phyloP scores from a whole-genome alignment of 1,139 yeast genomes.

The Candida mesenterica region DNA sequence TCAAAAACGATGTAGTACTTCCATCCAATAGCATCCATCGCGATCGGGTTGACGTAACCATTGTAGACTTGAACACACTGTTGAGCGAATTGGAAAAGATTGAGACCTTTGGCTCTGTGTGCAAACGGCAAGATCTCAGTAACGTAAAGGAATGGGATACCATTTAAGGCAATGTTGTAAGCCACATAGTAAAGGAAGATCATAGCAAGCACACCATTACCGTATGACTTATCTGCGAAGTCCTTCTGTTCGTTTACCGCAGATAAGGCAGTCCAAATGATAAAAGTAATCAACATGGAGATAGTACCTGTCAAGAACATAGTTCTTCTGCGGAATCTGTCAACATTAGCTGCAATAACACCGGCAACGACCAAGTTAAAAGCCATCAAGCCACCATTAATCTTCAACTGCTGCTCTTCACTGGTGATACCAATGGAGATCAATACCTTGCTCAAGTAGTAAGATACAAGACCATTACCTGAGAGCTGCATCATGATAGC shows the following conservation, averaged over 20 bases:
- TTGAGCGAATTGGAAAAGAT: constrained; percentile 28
- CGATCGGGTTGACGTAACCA: constrained; percentile 57
- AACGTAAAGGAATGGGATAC: constrained; percentile 37
- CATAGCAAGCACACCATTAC: constrained; percentile 46
- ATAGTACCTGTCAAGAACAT: constrained; percentile 36
- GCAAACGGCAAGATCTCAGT: constrained; percentile 47
- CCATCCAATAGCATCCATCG: constrained; percentile 59
- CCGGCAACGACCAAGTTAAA: constrained; percentile 38
- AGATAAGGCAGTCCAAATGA: constrained; percentile 39
- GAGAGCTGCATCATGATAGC: constrained; percentile 46
- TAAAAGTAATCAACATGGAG: constrained; percentile 35
- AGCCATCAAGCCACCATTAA: constrained; percentile 46
- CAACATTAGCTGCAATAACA: constrained; percentile 28
- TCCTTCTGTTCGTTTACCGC: constrained; percentile 40
- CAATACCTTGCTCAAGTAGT: constrained; percentile 48
- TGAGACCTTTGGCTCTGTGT: constrained; percentile 46
- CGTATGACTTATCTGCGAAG: constrained; percentile 30
- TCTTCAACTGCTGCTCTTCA: constrained; percentile 39
- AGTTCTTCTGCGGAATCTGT: constrained; percentile 41
- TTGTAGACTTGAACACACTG: constrained; percentile 30
- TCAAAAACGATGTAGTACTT: constrained; percentile 58
- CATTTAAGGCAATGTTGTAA: constrained; percentile 41
- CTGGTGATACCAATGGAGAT: constrained; percentile 49
- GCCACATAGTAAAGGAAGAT: constrained; percentile 40
- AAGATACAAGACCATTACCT: constrained; percentile 53